Percentiles rank a stretch among this genome's conserved stretches.
phyloP scores from a whole-genome alignment of 2,329 filamentous ascomycete species.

The Xylariaceae sp. region DNA sequence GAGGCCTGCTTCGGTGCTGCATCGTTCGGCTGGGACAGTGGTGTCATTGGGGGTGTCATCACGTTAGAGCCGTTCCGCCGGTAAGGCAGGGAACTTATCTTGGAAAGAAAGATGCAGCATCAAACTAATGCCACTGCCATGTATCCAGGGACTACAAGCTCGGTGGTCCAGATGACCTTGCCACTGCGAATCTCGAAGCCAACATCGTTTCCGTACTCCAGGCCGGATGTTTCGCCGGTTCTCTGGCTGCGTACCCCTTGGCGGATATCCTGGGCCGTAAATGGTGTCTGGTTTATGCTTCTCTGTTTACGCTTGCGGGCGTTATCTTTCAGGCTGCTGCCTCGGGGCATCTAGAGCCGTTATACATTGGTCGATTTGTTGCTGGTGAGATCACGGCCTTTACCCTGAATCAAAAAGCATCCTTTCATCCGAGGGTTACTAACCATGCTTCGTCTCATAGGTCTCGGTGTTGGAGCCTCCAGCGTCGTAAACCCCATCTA shows the following conservation, averaged over 20 bases:
- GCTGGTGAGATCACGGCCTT: conserved; percentile 33
- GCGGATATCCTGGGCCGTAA: conserved; percentile 52
- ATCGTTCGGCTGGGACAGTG: conserved; percentile 58
- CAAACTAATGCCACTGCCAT: conserved; percentile 9
- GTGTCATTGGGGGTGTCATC: conserved; percentile 63
- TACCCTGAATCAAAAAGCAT: too few species aligned
- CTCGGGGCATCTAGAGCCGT: conserved; percentile 50
- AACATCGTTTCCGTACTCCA: conserved; percentile 59
- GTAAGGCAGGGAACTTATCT: conserved; percentile 34
- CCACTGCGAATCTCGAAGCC: conserved; percentile 51
- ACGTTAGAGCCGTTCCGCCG: conserved; percentile 51
- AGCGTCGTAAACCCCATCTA: conserved; percentile 41
- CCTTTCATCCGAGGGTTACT: neutral
- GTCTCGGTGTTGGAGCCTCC: conserved; percentile 41
- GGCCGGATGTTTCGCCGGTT: conserved; percentile 38
- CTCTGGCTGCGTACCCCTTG: conserved; percentile 44
- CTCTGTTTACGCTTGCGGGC: conserved; percentile 51
- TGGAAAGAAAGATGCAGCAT: neutral
- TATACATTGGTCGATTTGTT: conserved; percentile 57
- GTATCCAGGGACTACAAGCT: conserved; percentile 48
- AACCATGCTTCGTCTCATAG: conserved; percentile 12
- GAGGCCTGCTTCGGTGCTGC: conserved; percentile 43
- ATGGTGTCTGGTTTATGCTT: conserved; percentile 47
- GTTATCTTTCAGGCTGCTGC: conserved; percentile 57
- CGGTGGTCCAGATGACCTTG: conserved; percentile 35